Percentiles rank a stretch among this genome's conserved stretches.
Evolutionary conservation across 2,329 filamentous ascomycete species (phyloP).

Genomic region (Pseudogymnoascus sp.): DNA sequence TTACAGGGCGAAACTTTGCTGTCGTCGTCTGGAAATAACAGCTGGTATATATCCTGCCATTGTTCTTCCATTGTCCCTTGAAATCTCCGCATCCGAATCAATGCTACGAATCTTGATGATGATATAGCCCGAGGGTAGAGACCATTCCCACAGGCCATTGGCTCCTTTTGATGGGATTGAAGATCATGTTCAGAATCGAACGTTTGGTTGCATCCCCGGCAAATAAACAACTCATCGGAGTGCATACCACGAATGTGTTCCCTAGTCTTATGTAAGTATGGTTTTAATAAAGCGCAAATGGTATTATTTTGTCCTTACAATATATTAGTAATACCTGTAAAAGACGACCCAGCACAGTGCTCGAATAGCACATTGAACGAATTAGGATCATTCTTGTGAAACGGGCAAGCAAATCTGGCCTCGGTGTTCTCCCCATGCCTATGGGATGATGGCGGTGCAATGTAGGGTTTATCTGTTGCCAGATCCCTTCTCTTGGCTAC

Average conservation of each 20-base stretch:
- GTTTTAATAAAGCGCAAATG: not conserved
- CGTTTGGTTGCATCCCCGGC: slow-evolving; percentile 13
- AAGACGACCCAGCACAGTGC: not conserved
- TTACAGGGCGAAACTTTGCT: slow-evolving; percentile 18
- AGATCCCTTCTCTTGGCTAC: not conserved
- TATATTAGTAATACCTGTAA: slow-evolving; percentile 11
- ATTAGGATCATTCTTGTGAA: slow-evolving; percentile 15
- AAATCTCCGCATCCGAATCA: slow-evolving; percentile 12
- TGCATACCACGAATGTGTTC: slow-evolving; percentile 17
- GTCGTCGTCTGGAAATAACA: slow-evolving; percentile 16
- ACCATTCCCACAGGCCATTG: slow-evolving; percentile 11
- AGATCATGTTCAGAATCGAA: slow-evolving; percentile 16
- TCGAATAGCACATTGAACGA: slow-evolving; percentile 10
- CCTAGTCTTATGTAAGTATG: not conserved
- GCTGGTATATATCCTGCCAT: slow-evolving; percentile 17
- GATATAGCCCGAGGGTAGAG: not conserved
- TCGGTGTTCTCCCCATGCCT: not conserved
- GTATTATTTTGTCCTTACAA: slow-evolving; percentile 16
- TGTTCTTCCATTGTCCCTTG: slow-evolving; percentile 9
- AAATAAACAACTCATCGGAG: slow-evolving; percentile 11
- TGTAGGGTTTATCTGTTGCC: too few relatives aligned
- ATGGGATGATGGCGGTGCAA: not conserved
- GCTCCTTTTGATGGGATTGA: slow-evolving; percentile 15
- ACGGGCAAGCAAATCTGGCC: slow-evolving; percentile 16
- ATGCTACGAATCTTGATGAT: slow-evolving; percentile 12